A percentile compares a stretch with the other conserved stretches of the same genome.
phyloP scores from a whole-genome alignment of 805 yeast genomes.

The Tetrapisispora fleetii region DNA sequence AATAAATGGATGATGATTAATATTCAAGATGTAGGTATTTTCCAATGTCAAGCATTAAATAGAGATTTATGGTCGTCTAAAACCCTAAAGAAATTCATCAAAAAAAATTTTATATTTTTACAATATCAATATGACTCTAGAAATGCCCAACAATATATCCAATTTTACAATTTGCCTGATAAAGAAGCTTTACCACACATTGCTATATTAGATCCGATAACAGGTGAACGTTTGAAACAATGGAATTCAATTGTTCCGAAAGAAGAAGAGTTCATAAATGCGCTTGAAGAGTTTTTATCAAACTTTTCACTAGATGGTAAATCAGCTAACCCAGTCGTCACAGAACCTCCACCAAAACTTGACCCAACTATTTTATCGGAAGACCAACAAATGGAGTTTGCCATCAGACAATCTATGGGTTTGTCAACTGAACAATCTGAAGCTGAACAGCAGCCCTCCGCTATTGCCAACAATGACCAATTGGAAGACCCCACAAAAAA shows the following conservation, averaged over 20 bases:
- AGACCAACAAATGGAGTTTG: slow-evolving; percentile 74
- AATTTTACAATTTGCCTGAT: slow-evolving; percentile 59
- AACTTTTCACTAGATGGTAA: slow-evolving; percentile 55
- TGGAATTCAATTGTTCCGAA: slow-evolving; percentile 67
- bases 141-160: slow-evolving; percentile 59
- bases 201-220: slow-evolving; percentile 86
- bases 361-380: slow-evolving; percentile 63
- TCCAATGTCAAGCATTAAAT: slow-evolving; percentile 80
- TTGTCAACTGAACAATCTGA: slow-evolving; percentile 19
- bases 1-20: slow-evolving; percentile 81
- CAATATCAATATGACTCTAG: slow-evolving; percentile 77
- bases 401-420: slow-evolving; percentile 57
- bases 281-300: slow-evolving; percentile 58
- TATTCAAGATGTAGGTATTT: slow-evolving; percentile 77
- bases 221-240: slow-evolving; percentile 76
- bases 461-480: neutral
- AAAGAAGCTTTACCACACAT: slow-evolving; percentile 62
- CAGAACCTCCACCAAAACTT: slow-evolving; percentile 44
- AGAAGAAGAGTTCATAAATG: slow-evolving; percentile 50
- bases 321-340: slow-evolving; percentile 54
- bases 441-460: neutral
- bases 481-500: slow-evolving; percentile 1
- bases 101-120: slow-evolving; percentile 64
- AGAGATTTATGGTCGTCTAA: slow-evolving; percentile 85
- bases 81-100: slow-evolving; percentile 53